Conservation (phyloP, 2,329 filamentous ascomycete genomes). For the Fusarium nelsonii region DNA sequence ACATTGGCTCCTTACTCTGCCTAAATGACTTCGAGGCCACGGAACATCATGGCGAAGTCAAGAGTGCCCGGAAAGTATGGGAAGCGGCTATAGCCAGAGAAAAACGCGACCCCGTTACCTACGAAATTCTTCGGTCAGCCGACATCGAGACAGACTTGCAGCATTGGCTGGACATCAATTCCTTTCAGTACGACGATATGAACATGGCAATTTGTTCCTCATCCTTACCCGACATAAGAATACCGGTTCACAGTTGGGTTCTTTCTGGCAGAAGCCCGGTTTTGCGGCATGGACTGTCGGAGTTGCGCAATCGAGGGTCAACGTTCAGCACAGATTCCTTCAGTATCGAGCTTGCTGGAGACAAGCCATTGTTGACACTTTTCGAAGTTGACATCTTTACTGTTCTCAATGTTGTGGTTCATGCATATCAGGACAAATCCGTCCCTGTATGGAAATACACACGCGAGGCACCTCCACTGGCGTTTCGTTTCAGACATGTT, state of each 20-base stretch:
- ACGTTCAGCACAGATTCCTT: conserved; percentile 48
- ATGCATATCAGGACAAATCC: conserved; percentile 82
- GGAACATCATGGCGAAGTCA: conserved; percentile 50
- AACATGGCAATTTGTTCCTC: conserved; percentile 66
- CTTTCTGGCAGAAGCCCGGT: conserved; percentile 79
- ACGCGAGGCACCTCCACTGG: conserved; percentile 72
- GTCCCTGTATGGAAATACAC: conserved; percentile 90
- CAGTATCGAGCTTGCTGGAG: conserved; percentile 55
- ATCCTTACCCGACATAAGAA: conserved; percentile 73
- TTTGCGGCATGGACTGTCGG: conserved; percentile 71
- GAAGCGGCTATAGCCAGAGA: conserved; percentile 53
- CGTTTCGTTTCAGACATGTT: conserved; percentile 81
- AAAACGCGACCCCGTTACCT: conserved; percentile 63
- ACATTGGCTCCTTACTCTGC: conserved; percentile 77
- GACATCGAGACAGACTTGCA: conserved; percentile 74
- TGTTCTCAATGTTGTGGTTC: conserved; percentile 82
- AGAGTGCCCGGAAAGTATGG: conserved; percentile 58
- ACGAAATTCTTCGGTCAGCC: conserved; percentile 70
- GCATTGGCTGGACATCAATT: conserved; percentile 60
- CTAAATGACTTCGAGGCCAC: conserved; percentile 70
- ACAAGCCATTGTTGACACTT: conserved; percentile 72
- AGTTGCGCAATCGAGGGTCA: conserved; percentile 60
- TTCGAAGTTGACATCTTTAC: conserved; percentile 79
- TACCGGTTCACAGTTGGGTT: conserved; percentile 88
- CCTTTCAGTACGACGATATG: conserved; percentile 56